These are phyloP conservation scores for Ramaria sp. DNA, from an alignment of 768 basidiomycete genomes.

Conservation along the genomic window DNA sequence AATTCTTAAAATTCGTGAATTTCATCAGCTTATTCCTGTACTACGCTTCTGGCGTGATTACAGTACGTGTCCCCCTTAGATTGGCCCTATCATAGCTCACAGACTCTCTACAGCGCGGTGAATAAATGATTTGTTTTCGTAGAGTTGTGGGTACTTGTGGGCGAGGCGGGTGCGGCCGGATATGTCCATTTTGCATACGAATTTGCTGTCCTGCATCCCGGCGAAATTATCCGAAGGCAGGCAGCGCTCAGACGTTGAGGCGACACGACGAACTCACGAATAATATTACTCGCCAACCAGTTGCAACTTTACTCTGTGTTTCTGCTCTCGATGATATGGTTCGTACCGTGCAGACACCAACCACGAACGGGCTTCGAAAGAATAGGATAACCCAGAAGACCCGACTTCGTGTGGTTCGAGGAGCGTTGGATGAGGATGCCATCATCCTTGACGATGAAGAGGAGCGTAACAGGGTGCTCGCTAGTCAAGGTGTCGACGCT, in stretches of 20 bases:
- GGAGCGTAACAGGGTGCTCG: constrained; percentile 71
- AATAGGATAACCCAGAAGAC: constrained; percentile 85
- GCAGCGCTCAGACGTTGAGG: neutral
- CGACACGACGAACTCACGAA: neutral
- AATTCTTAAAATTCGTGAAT: neutral
- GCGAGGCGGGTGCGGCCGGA: neutral
- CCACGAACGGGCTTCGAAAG: constrained; percentile 35
- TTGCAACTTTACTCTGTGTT: neutral
- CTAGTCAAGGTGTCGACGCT: constrained; percentile 80
- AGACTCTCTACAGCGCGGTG: neutral
- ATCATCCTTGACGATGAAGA: constrained; percentile 68
- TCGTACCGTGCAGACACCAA: neutral
- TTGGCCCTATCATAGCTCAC: neutral
- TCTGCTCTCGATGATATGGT: constrained; percentile 2
- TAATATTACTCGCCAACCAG: neutral
- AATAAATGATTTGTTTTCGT: neutral
- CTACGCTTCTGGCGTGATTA: neutral
- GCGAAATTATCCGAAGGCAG: neutral
- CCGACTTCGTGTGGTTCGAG: constrained; percentile 74
- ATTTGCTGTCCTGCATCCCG: constrained; percentile 1
- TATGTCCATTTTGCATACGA: neutral
- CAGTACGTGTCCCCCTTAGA: neutral
- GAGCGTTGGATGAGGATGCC: constrained; percentile 70
- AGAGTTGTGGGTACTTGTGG: neutral
- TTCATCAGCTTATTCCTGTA: neutral